Evolutionary conservation across 2,329 filamentous ascomycete species (phyloP), one percentile per base, ranked within the genome.

Genomic region (Paecilomyces niveus): DNA sequence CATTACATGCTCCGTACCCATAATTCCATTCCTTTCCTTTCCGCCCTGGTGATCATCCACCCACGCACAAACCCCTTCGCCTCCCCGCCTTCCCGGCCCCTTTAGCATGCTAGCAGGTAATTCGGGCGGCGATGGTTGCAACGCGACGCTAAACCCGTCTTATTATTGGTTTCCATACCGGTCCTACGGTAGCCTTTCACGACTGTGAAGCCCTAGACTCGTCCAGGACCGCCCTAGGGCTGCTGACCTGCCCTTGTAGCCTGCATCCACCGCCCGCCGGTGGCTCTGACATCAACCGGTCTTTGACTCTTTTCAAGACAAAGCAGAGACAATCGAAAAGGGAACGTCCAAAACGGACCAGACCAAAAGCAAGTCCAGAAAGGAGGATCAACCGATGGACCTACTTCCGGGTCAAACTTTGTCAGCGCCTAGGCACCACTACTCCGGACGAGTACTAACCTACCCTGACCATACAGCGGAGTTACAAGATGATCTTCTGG

Each of bases 301-400:
- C 54, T 55, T 55, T 55, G 54, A 55, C 32, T 49, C 54, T 55
- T 55, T 55, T 55, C 54, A 56, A 58, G 22, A 58, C 56, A 54
- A 26, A 35, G 50, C 55, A 49, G 24, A 35, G 54, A 53, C 50
- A 52, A 52, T 52, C 50, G 15, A 45, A 45, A 45, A 22, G 22
- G 21, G 7, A 52, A 52, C 50, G 22, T 29, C 50, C 50, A 52
- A 52, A 52, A 24, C 50, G 50, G 50, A 52, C 50, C 50, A 52
- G 50, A 13, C 50, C 50, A 52, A 52, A 52, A 45, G 15, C 21
- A 9, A 29, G 50, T 29, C 50, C 50, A 52, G 50, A 52, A 52
- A 52, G 50, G 50, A 45, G 54, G 54, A 59, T 59, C 57, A 53
- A 50, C 45, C 50, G 55, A 29, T 54, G 50, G 57, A 39, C 32